phyloP scores from a whole-genome alignment of 176 grass and related monocot species.

The Guadua angustifolia region DNA sequence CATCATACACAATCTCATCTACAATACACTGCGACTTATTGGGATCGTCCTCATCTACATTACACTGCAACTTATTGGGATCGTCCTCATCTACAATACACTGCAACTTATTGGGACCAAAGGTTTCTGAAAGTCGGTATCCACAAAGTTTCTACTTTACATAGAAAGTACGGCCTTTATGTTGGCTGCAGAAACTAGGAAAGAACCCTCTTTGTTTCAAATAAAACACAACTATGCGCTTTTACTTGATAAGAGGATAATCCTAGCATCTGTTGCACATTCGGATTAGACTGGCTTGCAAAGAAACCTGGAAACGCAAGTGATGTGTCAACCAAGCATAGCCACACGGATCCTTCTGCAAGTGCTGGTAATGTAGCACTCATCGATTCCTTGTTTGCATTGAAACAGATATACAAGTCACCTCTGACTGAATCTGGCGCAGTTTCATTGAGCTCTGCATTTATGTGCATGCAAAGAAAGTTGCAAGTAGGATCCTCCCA shows the following conservation, averaged over 20 bases:
- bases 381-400: constrained; percentile 50
- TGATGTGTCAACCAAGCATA: constrained; percentile 89
- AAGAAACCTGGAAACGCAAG: constrained; percentile 91
- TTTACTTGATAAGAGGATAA: constrained; percentile 73
- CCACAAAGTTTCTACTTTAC: constrained; percentile 33
- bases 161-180: neutral
- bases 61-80: constrained; percentile 1
- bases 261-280: constrained; percentile 54
- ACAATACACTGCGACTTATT: constrained; percentile 8
- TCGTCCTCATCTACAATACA: constrained; percentile 36
- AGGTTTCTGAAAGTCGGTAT: neutral
- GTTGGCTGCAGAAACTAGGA: constrained; percentile 21
- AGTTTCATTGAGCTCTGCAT: constrained; percentile 49
- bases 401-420: constrained; percentile 82
- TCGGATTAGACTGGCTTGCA: constrained; percentile 42
- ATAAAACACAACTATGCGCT: constrained; percentile 77
- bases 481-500: constrained; percentile 72
- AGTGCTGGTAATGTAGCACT: constrained; percentile 62
- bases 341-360: constrained; percentile 69
- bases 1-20: constrained; percentile 41
- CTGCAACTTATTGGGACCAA: constrained; percentile 9
- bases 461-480: constrained; percentile 73
- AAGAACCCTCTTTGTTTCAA: constrained; percentile 68
- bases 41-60: constrained; percentile 35
- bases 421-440: constrained; percentile 41